Conservation (phyloP, 352 stramenopile genomes). For the Phytophthora ramorum region DNA sequence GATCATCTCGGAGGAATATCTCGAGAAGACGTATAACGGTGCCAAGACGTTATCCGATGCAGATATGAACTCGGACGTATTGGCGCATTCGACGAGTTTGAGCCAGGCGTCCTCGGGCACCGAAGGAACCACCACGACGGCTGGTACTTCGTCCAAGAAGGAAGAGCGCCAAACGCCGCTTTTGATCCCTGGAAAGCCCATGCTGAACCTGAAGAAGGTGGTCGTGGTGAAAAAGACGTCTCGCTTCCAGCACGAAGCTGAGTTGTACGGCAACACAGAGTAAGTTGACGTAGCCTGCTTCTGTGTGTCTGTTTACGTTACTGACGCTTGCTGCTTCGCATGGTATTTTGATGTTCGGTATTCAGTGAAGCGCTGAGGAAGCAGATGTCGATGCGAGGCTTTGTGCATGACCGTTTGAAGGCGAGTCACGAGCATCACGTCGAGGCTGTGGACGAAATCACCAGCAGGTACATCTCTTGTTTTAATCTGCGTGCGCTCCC, state of each 20-base stretch:
- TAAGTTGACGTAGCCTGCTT: slow-evolving; percentile 33
- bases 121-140: not conserved
- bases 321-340: slow-evolving; percentile 13
- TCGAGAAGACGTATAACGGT: slow-evolving; percentile 85
- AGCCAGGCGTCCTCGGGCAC: slow-evolving; percentile 5
- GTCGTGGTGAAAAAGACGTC: slow-evolving; percentile 91
- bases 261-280: slow-evolving; percentile 83
- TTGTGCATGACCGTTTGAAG: slow-evolving; percentile 88
- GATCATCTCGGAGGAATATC: slow-evolving; percentile 91
- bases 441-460: slow-evolving; percentile 87
- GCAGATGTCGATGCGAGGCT: slow-evolving; percentile 92
- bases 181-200: slow-evolving; percentile 49
- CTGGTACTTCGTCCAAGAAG: slow-evolving; percentile 10
- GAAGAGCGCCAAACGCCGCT: slow-evolving; percentile 48
- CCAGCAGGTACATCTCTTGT: slow-evolving; percentile 46
- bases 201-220: slow-evolving; percentile 79
- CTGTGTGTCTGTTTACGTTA: not conserved
- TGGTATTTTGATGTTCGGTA: slow-evolving; percentile 17
- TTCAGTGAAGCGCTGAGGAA: slow-evolving; percentile 85
- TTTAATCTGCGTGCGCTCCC: not conserved
- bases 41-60: slow-evolving; percentile 26
- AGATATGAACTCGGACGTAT: slow-evolving; percentile 18
- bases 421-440: slow-evolving; percentile 89
- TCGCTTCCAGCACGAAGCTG: slow-evolving; percentile 87
- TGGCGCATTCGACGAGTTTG: slow-evolving; percentile 14